Evolutionary conservation across 169 alveolate species (phyloP).

Genomic region (Plasmodium knowlesi): DNA sequence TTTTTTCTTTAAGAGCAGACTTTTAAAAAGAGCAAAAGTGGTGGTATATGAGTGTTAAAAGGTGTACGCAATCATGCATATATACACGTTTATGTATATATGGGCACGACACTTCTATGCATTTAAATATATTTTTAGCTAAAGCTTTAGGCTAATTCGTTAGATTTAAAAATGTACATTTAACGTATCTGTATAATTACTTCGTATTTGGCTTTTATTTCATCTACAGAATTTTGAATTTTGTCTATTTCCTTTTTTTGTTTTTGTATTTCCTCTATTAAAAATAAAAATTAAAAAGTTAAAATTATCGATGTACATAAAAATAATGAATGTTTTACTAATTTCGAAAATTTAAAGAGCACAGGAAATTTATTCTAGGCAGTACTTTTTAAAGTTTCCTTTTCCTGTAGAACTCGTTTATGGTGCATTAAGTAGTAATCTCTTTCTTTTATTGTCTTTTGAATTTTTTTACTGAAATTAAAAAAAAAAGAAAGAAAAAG

Average conservation of each 20-base stretch:
- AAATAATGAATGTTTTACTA: neutral
- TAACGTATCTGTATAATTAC: conserved; percentile 13
- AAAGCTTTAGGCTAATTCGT: neutral
- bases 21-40: conserved; percentile 24
- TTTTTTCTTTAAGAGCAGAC: conserved; percentile 71
- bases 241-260: conserved; percentile 70
- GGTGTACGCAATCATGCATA: neutral
- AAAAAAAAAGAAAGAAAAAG: neutral
- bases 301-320: neutral
- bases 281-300: conserved; percentile 35
- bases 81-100: neutral
- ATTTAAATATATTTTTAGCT: neutral
- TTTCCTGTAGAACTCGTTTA: conserved; percentile 69
- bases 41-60: neutral
- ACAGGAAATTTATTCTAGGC: neutral
- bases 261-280: conserved; percentile 68
- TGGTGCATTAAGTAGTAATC: conserved; percentile 74
- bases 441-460: conserved; percentile 70
- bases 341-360: conserved; percentile 17
- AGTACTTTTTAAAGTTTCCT: conserved; percentile 71
- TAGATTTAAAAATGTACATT: neutral
- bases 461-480: conserved; percentile 67
- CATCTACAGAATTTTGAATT: conserved; percentile 54
- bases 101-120: neutral
- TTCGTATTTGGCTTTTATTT: conserved; percentile 64